Base-by-base conservation (phyloP, 2,329 filamentous ascomycete genomes). In the Geosmithia flava region DNA sequence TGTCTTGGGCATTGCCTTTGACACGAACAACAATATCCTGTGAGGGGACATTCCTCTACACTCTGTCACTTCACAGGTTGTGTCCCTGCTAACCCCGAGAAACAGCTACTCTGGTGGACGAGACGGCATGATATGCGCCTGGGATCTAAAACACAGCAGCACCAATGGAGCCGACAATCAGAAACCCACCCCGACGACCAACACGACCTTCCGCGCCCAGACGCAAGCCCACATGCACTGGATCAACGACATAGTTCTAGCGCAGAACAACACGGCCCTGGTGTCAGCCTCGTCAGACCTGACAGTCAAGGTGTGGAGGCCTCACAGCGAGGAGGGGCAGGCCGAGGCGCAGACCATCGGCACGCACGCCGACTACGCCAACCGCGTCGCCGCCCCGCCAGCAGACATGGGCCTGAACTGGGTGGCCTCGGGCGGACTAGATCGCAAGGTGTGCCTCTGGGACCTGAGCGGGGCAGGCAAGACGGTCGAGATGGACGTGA, bases 281-380 rank as follows among this genome's bases (percentile, higher is more conserved):
- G 84, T 95, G 30, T 94, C 90, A 10, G 89, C 86, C 19, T 95
- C 89, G 4, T 95, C 90, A n/a, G 90, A 96, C 63, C 81, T 93
- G 52, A 89, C 88, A 8, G 89, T 96, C 61, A 93, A 95, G 65
- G 69, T 95, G 58, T 96, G 90, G 93, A 80, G 90, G 49, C 91
- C 91, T 7, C 71, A 81, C 52, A 76, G 77, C 11, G 59, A 68
- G 20, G 78, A 78, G 44, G 23, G 23, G 11, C 77, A 80, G 51
- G 52, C 60, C 33, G 59, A 59, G 45, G 60, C 65, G 20, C 74
- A 83, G 46, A 88, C 87, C 42, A 91, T 98, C 59, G 93, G 93
- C 53, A 81, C 91, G 58, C 93, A 98, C 65, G 84, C 83, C 58
- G 93, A 98, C 71, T 98, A 97, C 61, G 90, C 95, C 61, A 98